A percentile compares a stretch with the other conserved stretches of the same genome.
Evolutionary conservation across 805 yeast genomes (phyloP).

Genomic region (Candida ponderosae): DNA sequence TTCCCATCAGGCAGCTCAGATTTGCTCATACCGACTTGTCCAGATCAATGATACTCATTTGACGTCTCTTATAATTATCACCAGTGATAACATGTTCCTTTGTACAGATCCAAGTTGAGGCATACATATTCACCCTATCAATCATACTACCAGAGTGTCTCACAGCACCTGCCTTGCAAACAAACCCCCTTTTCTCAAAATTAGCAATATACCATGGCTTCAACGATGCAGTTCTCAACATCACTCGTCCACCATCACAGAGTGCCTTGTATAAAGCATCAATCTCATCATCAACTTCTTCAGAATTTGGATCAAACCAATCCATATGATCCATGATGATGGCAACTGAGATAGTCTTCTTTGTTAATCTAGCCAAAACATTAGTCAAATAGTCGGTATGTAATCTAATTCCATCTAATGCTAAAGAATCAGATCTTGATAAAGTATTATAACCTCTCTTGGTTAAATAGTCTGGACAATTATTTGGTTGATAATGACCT

Average conservation of each 20-base stretch:
- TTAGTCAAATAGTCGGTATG: constrained; percentile 78
- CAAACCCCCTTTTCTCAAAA: constrained; percentile 62
- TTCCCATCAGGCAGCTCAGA: no score
- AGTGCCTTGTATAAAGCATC: constrained; percentile 55
- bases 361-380: constrained; percentile 58
- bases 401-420: constrained; percentile 62
- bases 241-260: constrained; percentile 61
- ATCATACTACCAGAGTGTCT: constrained; percentile 58
- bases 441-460: constrained; percentile 47
- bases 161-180: constrained; percentile 61
- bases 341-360: constrained; percentile 63
- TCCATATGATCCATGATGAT: constrained; percentile 91
- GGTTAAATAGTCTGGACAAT: constrained; percentile 74
- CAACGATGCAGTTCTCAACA: constrained; percentile 67
- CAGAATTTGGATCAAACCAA: constrained; percentile 68
- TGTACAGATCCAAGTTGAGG: constrained; percentile 81
- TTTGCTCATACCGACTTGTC: no score
- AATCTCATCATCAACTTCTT: constrained; percentile 61
- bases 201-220: constrained; percentile 72
- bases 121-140: constrained; percentile 82
- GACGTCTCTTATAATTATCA: constrained; percentile 11
- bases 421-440: constrained; percentile 30
- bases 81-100: constrained; percentile 22
- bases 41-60: constrained; percentile 13
- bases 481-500: constrained; percentile 50